Base-by-base conservation (phyloP, 1,284 basidiomycete species). In the Ganoderma sinense region DNA sequence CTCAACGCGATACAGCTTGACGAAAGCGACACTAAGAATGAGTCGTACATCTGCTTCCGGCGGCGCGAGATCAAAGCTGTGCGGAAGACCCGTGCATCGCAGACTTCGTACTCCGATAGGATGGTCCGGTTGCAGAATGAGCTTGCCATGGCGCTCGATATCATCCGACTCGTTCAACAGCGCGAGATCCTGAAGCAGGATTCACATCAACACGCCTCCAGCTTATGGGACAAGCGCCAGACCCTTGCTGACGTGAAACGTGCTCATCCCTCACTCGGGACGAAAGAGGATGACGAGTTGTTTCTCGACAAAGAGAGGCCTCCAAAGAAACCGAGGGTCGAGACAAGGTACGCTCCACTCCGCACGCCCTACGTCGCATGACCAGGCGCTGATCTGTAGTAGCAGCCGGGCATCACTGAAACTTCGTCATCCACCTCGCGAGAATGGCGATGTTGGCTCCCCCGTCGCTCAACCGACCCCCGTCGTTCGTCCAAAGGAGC, bases 31-130 rank as follows among this genome's bases (percentile, higher is more conserved):
- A 91, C 93, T 65, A 82, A 84, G 70, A 97, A 96, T 70, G 97
- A 99, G 78, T 98, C 98, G 0, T 99, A 99, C 75, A 96, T 99
- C 64, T 99, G 98, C 82, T 99, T 99, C 88, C 92, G 98, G 53
- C 89, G 97, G 66, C 92, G 97, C 69, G 97, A 99, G 78, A 94
- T 95, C 80, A 99, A 99, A 80, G 92, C 94, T 16, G 90, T 96
- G 31, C 92, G 97, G 70, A 99, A 99, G 84, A 99, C 97, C 0
- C 91, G 97, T 31, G 92, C 95, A 11, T 94, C 94, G 1, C 96
- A 98, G 78, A 91, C 91, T 20, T 92, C 94, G 2, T 95, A 93
- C 29, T 93, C 96, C 14, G 97, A 98, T 76, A 94, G 95, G 75
- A 88, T 98, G 74, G 81, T 91, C 13, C 93, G 95, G 56, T 83